Percentiles rank a stretch among this genome's conserved stretches.
Evolutionary conservation across 176 grass and related monocot genomes (phyloP).

Genomic region (Oryza punctata): DNA sequence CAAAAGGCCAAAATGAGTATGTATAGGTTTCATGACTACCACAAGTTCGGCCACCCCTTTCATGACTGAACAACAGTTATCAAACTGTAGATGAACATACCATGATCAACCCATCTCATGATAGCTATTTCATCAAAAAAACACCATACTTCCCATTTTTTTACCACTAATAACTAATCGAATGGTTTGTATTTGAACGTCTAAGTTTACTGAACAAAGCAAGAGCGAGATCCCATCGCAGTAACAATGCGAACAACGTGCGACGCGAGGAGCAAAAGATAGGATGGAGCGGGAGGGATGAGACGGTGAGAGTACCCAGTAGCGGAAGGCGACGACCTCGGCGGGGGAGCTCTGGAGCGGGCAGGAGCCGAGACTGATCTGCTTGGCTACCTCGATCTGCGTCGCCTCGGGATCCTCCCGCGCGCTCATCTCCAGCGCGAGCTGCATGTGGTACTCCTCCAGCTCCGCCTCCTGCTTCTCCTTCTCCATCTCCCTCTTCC

Average conservation of each 20-base stretch:
- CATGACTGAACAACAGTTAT: slow-evolving; percentile 8
- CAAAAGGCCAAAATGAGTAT: slow-evolving; percentile 20
- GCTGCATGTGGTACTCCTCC: slow-evolving; percentile 96
- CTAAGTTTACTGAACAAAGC: slow-evolving; percentile 10
- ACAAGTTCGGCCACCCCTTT: not conserved
- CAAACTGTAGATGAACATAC: not conserved
- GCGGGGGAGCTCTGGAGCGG: slow-evolving; percentile 62
- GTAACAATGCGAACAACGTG: not conserved
- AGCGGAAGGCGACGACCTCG: slow-evolving; percentile 81
- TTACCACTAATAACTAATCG: slow-evolving; percentile 1
- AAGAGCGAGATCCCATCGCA: slow-evolving; percentile 6
- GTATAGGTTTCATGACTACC: slow-evolving; percentile 8
- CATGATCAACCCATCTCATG: not conserved
- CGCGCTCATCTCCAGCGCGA: slow-evolving; percentile 92
- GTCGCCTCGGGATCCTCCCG: slow-evolving; percentile 91
- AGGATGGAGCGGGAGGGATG: slow-evolving; percentile 2
- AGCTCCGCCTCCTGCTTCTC: slow-evolving; percentile 53
- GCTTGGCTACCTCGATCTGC: slow-evolving; percentile 96
- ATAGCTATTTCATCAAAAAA: slow-evolving; percentile 8
- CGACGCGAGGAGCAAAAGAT: not conserved
- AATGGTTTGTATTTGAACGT: slow-evolving; percentile 12
- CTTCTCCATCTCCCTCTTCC: slow-evolving; percentile 35
- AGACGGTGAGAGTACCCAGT: slow-evolving; percentile 63
- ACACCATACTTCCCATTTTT: not conserved
- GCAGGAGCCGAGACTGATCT: slow-evolving; percentile 94